Base-by-base conservation (phyloP, 148 eudicot genomes). In the Beta vulgaris region DNA sequence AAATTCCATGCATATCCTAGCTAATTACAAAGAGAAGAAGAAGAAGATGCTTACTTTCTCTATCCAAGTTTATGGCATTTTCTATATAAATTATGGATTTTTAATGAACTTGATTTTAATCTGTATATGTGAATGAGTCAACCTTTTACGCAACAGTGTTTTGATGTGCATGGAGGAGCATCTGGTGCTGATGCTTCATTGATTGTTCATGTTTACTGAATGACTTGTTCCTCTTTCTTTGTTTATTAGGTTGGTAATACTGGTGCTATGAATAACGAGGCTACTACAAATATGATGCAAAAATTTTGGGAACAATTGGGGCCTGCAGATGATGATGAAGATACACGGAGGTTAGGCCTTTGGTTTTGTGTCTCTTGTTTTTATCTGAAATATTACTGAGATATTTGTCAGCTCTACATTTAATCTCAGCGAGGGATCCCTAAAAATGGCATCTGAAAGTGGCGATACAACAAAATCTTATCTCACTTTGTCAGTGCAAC, bases 261-360 rank as follows among this genome's bases (percentile, higher is more conserved):
- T 69, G 86, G 92, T 65, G 97, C 96, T 69, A 79, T 81, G 55
- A 90, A 82, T 69, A 86, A 72, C 67, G 98, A 91, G 82, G 86
- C 92, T 69, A 77, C 92, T 60, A 80, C 84, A 74, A 82, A 77
- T 63, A 86, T 90, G 97, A 88, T 94, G 92, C 97, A 94, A 80
- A 94, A 87, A 37, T 94, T 94, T 79, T 94, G 97, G 98, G 98
- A 91, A 82, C 86, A 80, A 49, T 85, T 86, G 72, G 76, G 80
- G 76, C 87, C 88, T 74, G 60, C 70, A 51, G 94, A 87, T 76
- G 97, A 94, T 44, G 97, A 90, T 6, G 95, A 90, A 4, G 98
- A 94, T 65, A 77, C 86, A 54, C 82, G 86, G 68, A 91, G 98
- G 98, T 88, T 83, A 74, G 73, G 72, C 49, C 48, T 74, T 82